Conservation (phyloP, 371 early-diverging fungal genomes). For the Fennellomyces sp. region DNA sequence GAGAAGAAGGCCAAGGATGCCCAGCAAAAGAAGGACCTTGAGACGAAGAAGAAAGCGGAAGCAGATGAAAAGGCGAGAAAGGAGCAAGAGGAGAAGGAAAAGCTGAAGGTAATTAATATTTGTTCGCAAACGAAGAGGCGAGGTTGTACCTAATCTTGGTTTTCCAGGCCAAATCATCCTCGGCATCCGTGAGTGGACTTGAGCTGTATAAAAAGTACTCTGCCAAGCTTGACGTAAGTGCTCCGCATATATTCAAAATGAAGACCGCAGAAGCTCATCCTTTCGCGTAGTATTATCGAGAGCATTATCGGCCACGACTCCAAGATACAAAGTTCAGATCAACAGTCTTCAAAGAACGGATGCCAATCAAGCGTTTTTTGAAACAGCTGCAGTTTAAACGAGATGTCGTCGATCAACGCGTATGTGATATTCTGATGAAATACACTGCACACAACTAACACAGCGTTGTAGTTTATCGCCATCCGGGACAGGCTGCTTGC, state of each 20-base stretch:
- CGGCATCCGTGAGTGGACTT: conserved; percentile 29
- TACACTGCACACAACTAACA: conserved; percentile 41
- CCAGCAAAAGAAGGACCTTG: conserved; percentile 25
- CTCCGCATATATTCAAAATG: too few species aligned
- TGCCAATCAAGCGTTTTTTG: conserved; percentile 5
- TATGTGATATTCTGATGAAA: conserved; percentile 5
- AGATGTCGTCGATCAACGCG: conserved; percentile 13
- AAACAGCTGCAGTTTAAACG: conserved; percentile 16
- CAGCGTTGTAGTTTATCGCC: conserved; percentile 54
- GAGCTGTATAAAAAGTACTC: conserved; percentile 38
- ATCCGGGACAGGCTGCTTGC: conserved; percentile 51
- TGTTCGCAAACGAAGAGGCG: too few species aligned
- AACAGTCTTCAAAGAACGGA: conserved; percentile 19
- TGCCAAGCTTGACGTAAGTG: conserved; percentile 26
- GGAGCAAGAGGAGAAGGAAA: conserved; percentile 21
- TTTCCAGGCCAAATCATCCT: conserved; percentile 19
- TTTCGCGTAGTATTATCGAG: not conserved
- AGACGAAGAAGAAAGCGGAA: conserved; percentile 26
- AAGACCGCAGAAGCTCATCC: too few species aligned
- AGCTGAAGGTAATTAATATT: too few species aligned
- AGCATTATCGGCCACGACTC: conserved; percentile 8
- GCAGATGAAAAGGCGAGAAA: conserved; percentile 14
- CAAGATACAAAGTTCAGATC: conserved; percentile 1
- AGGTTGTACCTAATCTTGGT: not conserved
- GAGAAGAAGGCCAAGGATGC: conserved; percentile 24